These are phyloP conservation scores for Cystobasidium tubakii DNA, from an alignment of 768 basidiomycete species.

Conservation along the genomic window DNA sequence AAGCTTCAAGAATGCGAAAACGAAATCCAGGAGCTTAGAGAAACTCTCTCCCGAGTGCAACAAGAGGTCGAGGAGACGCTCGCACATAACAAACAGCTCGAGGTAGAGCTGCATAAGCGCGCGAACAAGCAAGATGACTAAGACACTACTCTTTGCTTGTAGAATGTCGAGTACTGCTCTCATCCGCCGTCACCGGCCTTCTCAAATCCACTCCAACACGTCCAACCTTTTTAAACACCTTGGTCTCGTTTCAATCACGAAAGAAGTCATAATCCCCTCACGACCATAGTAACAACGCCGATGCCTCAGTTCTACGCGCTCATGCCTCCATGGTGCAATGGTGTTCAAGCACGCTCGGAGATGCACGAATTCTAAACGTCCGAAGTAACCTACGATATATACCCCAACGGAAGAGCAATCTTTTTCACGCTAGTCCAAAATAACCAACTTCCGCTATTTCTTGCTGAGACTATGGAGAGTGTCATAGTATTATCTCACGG, in stretches of 20 bases:
- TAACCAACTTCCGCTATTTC: background rate
- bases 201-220: too few species aligned
- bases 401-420: background rate
- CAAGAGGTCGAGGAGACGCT: constrained; percentile 70
- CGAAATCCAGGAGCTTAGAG: constrained; percentile 69
- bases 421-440: background rate
- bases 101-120: constrained; percentile 30
- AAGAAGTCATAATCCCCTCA: background rate
- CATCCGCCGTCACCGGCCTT: too few species aligned
- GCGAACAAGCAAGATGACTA: background rate
- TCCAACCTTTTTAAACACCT: too few species aligned
- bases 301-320: background rate
- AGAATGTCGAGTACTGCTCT: too few species aligned
- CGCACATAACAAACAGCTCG: constrained; percentile 45
- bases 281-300: background rate
- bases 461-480: too few species aligned
- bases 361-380: background rate
- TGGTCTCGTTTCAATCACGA: background rate
- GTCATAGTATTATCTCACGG: background rate
- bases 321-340: background rate
- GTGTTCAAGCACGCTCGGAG: background rate
- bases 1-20: constrained; percentile 74
- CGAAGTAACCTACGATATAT: background rate
- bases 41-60: constrained; percentile 66
- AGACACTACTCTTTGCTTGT: too few species aligned